Base-by-base conservation (phyloP, 306 rosid genomes). In the Trifolium fragiferum region DNA sequence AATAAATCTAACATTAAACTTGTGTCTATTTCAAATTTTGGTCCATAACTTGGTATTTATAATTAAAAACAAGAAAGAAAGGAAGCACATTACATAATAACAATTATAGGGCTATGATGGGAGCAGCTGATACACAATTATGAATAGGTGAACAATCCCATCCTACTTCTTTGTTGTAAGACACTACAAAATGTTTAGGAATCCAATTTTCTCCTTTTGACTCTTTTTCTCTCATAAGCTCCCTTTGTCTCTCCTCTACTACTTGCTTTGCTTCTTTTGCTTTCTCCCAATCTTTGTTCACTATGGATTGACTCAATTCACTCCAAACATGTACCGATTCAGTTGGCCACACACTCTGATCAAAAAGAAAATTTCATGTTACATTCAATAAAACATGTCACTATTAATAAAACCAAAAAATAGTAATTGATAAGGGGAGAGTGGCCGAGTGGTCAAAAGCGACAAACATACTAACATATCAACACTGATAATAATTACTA, bases 311-410 rank as follows among this genome's bases (percentile, higher is more conserved):
- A 78, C 90, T 92, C 72, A 87, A 55, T 72, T 87, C 87, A 76
- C 90, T 70, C 99, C 99, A 95, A 41, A 92, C 82, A 38, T 70
- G 23, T 2, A 84, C 90, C 73, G 98, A 92, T 76, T 95, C 99
- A 55, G 92, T 92, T 76, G 70, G 73, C 91, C 84, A 73, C 72
- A 92, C 83, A 64, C 76, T 79, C 98, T 95, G 77, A 18, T 64
- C 7, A 79, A 64, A 67, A 73, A 68, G 2, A 77, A 15, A 80
- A 62, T 58, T 43, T 40, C 73, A 67, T 59, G 61, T 71, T 49
- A 76, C 37, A 74, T 27, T 55, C 43, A 70, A 0, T 18, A 18
- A 60, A 61, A 14, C 23, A 61, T 75, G 25, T 8, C 61, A 74
- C 40, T 20, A 49, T 73, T 27, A 60, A n/a, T 23, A 3, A 6